Evolutionary conservation across 768 basidiomycete genomes (phyloP).

Genomic region (Lactarius sp.): DNA sequence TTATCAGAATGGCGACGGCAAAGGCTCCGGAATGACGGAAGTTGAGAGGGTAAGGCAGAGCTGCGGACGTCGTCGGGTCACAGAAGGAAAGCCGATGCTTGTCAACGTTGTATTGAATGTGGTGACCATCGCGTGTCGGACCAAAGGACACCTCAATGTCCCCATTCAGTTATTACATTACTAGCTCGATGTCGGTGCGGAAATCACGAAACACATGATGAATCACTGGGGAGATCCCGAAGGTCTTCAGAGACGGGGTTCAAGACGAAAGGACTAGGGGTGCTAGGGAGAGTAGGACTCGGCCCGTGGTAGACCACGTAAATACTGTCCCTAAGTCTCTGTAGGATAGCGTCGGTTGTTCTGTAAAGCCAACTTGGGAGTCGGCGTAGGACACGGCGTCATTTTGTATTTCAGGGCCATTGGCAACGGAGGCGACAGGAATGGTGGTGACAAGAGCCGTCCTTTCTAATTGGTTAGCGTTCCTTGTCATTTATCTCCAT

Average conservation of each 20-base stretch:
- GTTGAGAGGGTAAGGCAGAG: too few species aligned
- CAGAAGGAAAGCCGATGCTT: too few species aligned
- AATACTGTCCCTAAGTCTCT: constrained; percentile 71
- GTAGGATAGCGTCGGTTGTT: constrained; percentile 79
- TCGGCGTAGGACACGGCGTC: constrained; percentile 86
- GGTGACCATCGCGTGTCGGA: too few species aligned
- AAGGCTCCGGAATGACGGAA: too few species aligned
- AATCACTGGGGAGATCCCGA: constrained; percentile 43
- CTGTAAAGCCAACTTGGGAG: constrained; percentile 92
- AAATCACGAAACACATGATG: constrained; percentile 41
- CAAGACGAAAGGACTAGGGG: constrained; percentile 26
- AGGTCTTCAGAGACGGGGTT: constrained; percentile 50
- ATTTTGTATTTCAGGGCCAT: constrained; percentile 47
- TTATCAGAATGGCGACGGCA: too few species aligned
- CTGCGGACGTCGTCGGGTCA: too few species aligned
- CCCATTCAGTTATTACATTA: too few species aligned
- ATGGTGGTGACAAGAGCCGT: constrained; percentile 84
- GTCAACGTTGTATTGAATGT: too few species aligned
- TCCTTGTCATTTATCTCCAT: constrained; percentile 78
- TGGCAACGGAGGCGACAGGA: constrained; percentile 63
- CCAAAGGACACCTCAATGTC: too few species aligned
- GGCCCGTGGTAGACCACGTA: constrained; percentile 61
- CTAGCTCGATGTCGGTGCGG: constrained; percentile 22
- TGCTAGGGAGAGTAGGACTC: constrained; percentile 22
- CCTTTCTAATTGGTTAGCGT: constrained; percentile 93